A percentile compares a stretch with the other conserved stretches of the same genome.
Conservation (phyloP, 306 rosid genomes). For the Quercus cerris region DNA sequence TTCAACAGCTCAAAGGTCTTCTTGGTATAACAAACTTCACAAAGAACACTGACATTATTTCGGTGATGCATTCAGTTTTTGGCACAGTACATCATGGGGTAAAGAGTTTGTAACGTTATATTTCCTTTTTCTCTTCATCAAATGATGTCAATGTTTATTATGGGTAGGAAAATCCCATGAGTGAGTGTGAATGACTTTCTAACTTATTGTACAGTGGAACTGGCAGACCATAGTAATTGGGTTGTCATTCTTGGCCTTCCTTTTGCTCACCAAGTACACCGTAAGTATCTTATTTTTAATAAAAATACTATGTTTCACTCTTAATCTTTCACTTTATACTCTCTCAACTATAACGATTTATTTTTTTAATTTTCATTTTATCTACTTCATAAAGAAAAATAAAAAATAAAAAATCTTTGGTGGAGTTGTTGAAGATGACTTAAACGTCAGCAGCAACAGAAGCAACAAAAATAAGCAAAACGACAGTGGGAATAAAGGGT, state of each 20-base stretch:
- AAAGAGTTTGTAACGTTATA: neutral
- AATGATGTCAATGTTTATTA: no score
- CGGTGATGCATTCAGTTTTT: constrained; percentile 65
- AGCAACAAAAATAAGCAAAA: no score
- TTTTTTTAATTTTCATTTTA: no score
- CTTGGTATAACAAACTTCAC: constrained; percentile 62
- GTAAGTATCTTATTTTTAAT: constrained; percentile 35
- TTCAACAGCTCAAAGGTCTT: constrained; percentile 88
- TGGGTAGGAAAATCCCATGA: neutral
- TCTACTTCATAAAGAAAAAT: no score
- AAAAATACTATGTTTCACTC: no score
- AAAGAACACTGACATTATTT: constrained; percentile 71
- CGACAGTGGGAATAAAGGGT: no score
- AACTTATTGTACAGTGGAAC: constrained; percentile 66
- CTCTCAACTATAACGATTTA: no score
- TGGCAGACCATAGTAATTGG: constrained; percentile 78
- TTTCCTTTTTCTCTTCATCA: neutral
- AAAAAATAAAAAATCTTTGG: no score
- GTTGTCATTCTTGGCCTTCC: constrained; percentile 55
- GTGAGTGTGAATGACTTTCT: neutral
- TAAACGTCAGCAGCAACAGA: no score
- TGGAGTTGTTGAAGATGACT: no score
- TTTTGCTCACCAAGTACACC: constrained; percentile 52
- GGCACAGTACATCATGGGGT: constrained; percentile 65
- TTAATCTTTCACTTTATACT: no score